Evolutionary conservation across 768 basidiomycete genomes (phyloP).

Genomic region (Mycena vulgaris): DNA sequence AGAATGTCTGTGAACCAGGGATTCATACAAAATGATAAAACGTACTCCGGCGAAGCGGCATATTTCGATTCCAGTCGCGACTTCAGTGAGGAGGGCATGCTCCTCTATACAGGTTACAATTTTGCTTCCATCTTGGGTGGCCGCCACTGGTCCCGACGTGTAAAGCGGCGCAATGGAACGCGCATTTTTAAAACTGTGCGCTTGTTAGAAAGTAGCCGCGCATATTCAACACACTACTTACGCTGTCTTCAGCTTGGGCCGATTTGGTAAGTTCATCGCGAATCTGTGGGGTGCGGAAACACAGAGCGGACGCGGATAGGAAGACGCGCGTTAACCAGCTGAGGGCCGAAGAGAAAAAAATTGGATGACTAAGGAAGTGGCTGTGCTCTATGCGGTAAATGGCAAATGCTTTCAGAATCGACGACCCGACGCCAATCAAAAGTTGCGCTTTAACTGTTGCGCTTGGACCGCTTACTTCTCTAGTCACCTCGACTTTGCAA

Average conservation of each 20-base stretch:
- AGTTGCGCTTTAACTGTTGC: no score
- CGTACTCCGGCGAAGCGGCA: slow-evolving; percentile 90
- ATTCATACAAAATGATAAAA: slow-evolving; percentile 30
- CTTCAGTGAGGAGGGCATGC: slow-evolving; percentile 86
- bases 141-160: slow-evolving; percentile 89
- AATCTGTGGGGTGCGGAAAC: no score
- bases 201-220: slow-evolving; percentile 26
- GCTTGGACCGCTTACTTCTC: neutral
- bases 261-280: slow-evolving; percentile 35
- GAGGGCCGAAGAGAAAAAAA: no score
- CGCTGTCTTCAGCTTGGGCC: slow-evolving; percentile 73
- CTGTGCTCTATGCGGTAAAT: no score
- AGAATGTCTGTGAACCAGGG: slow-evolving; percentile 10
- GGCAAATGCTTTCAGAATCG: no score
- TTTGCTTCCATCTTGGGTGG: slow-evolving; percentile 83
- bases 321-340: no score
- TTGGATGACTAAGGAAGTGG: no score
- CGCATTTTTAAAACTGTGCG: slow-evolving; percentile 82
- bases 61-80: slow-evolving; percentile 80
- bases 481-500: no score
- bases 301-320: no score
- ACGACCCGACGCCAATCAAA: no score
- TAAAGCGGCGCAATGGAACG: slow-evolving; percentile 85
- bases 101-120: slow-evolving; percentile 92
- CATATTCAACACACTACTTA: slow-evolving; percentile 51